Evolutionary conservation across 129 eudicot species (phyloP), one percentile per base, ranked within the genome.

Genomic region (Arctium lappa): DNA sequence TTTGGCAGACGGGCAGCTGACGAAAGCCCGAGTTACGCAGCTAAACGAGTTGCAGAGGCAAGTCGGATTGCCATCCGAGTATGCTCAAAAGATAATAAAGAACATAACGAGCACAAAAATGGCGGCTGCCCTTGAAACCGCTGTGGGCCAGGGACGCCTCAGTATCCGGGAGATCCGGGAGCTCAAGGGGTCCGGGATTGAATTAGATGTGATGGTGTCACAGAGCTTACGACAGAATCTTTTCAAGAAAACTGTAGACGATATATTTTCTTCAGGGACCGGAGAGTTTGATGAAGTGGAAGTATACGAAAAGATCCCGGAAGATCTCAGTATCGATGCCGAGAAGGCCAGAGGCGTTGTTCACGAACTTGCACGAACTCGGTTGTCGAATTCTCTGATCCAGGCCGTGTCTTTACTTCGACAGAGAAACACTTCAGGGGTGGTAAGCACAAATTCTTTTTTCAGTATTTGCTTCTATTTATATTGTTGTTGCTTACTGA

Each of bases 221-320:
- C 85, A 37, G 72, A 87, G 89, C 44, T 83, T 91, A 75, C 84
- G 97, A 38, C 90, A 93, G 83, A 90, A 87, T 79, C 95, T 93
- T 13, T 93, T 86, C 66, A 92, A 90, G 83, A 96, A 93, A 79
- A 88, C 94, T 1, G 83, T 96, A 12, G 97, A 90, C 81, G 90
- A 88, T 66, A 88, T 96, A 56, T 91, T 96, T 82, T 91, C 98
- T 32, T 91, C 98, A 1, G 99, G 99, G 80, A 93, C 99, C 0
- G 99, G 99, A 18, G 99, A 96, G 83, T 93, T 96, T 56, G 93
- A 96, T 76, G 97, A 86, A 53, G 94, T 91, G 76, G 98, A 93
- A 79, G 97, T 93, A 34, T 96, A 90, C 75, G 86, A 91, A 76
- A 96, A 91, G 75, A 91, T 96, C 15, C 99, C 99, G 0, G 83